A percentile compares a stretch with the other conserved stretches of the same genome.
These are phyloP conservation scores for Hansenula sp. DNA, from an alignment of 1,139 yeast genomes.

Conservation along the genomic window DNA sequence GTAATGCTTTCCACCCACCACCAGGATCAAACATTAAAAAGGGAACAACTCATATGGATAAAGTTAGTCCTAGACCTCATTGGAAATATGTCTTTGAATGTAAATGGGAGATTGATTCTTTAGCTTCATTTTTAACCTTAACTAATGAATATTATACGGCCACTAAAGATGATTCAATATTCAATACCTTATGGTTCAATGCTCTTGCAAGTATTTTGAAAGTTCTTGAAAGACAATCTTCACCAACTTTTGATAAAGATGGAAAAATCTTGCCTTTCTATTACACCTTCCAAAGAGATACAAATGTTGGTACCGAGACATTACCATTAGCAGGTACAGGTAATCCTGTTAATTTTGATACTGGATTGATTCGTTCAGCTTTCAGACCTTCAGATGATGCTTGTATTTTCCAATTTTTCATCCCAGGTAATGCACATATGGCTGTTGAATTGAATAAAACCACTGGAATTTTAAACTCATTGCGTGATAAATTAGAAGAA, in stretches of 20 bases:
- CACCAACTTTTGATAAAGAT: constrained; percentile 56
- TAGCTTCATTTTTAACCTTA: constrained; percentile 76
- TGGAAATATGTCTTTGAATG: constrained; percentile 80
- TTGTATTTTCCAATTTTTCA: constrained; percentile 70
- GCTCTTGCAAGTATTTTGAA: constrained; percentile 53
- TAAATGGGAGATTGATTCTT: constrained; percentile 82
- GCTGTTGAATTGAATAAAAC: constrained; percentile 44
- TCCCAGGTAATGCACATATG: constrained; percentile 84
- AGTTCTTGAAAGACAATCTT: constrained; percentile 57
- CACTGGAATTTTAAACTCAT: constrained; percentile 14
- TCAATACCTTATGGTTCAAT: constrained; percentile 50
- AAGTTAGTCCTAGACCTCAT: constrained; percentile 65
- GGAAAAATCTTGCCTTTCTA: constrained; percentile 49
- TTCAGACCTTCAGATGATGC: constrained; percentile 92
- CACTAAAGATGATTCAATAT: constrained; percentile 46
- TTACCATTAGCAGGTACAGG: constrained; percentile 75
- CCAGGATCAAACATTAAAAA: constrained; percentile 47
- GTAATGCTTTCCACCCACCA: constrained; percentile 92
- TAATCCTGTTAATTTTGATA: constrained; percentile 69
- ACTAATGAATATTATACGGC: constrained; percentile 64
- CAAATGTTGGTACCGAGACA: constrained; percentile 78
- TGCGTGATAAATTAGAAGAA: constrained; percentile 4
- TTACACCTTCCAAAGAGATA: constrained; percentile 69
- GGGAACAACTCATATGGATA: constrained; percentile 56
- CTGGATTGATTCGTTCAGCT: constrained; percentile 78